Percentiles rank a stretch among this genome's conserved stretches.
phyloP scores from a whole-genome alignment of 495 filamentous ascomycete genomes.

The Annulohypoxylon moriforme region DNA sequence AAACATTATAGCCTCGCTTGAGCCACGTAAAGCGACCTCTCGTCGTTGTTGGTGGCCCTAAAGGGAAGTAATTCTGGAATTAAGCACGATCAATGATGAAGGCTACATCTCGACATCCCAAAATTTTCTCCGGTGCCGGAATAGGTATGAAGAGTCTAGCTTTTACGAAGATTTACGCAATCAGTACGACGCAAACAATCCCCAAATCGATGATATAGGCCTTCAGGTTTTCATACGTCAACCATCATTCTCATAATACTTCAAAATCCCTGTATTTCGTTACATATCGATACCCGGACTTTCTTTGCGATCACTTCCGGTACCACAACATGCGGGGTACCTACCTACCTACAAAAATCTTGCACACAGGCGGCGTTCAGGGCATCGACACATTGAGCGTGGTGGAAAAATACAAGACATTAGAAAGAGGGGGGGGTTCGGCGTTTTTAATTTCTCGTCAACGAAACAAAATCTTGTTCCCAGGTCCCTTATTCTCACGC shows the following conservation, averaged over 20 bases:
- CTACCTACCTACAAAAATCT: slow-evolving; percentile 1
- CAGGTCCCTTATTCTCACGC: not conserved
- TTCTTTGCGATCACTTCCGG: slow-evolving; percentile 9
- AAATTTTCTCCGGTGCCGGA: not conserved
- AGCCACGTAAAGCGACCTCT: not conserved
- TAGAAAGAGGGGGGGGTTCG: slow-evolving; percentile 8
- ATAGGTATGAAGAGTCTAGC: not conserved
- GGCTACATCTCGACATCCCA: not conserved
- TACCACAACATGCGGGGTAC: not conserved
- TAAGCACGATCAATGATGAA: not conserved
- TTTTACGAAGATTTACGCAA: not conserved
- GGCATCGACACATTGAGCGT: slow-evolving; percentile 5
- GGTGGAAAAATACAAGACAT: not conserved
- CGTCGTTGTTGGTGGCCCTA: not conserved
- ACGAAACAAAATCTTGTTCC: not conserved
- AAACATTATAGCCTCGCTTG: not conserved
- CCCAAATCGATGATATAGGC: not conserved
- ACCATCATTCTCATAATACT: not conserved
- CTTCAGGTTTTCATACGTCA: not conserved
- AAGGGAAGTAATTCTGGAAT: not conserved
- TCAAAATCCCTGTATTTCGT: not conserved
- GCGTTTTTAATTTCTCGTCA: not conserved
- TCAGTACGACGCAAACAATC: not conserved
- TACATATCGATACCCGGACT: slow-evolving; percentile 8
- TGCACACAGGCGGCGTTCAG: slow-evolving; percentile 33